Evolutionary conservation across 352 stramenopile species (phyloP).

Genomic region (Peronospora destructor): DNA sequence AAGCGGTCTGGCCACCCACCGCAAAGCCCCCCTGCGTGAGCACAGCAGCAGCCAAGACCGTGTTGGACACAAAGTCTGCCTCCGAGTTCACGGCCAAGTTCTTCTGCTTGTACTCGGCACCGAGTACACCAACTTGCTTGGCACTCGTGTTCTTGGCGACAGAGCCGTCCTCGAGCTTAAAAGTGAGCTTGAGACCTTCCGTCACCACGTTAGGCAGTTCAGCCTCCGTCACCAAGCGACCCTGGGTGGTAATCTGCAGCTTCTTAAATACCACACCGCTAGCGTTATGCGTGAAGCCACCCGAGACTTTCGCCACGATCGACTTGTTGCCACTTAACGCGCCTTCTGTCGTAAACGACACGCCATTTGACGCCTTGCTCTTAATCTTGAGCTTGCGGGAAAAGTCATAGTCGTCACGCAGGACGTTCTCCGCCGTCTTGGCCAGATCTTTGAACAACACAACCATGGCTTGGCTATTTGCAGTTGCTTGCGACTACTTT

Average conservation of each 20-base stretch:
- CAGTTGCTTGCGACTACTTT: slow-evolving; percentile 10
- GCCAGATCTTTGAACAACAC: slow-evolving; percentile 78
- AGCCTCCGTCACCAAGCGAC: slow-evolving; percentile 66
- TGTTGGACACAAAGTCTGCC: slow-evolving; percentile 70
- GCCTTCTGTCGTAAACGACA: slow-evolving; percentile 71
- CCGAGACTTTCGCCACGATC: slow-evolving; percentile 76
- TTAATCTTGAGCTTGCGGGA: slow-evolving; percentile 79
- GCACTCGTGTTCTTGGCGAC: slow-evolving; percentile 65
- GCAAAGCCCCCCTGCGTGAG: slow-evolving; percentile 60
- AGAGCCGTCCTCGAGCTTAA: slow-evolving; percentile 80
- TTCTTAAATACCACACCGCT: slow-evolving; percentile 79
- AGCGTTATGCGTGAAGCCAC: slow-evolving; percentile 61
- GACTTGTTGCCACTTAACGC: slow-evolving; percentile 75
- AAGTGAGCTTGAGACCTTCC: slow-evolving; percentile 69
- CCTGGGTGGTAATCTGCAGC: slow-evolving; percentile 79
- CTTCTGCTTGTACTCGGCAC: slow-evolving; percentile 73
- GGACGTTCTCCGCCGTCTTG: slow-evolving; percentile 70
- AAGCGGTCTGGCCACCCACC: slow-evolving; percentile 60
- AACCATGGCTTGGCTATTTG: slow-evolving; percentile 29
- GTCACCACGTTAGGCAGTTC: slow-evolving; percentile 74
- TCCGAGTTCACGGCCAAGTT: slow-evolving; percentile 67
- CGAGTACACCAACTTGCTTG: slow-evolving; percentile 67
- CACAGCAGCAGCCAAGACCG: slow-evolving; percentile 45
- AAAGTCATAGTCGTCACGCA: slow-evolving; percentile 75
- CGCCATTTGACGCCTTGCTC: slow-evolving; percentile 66